Evolutionary conservation across 1,139 yeast genomes (phyloP), one percentile per base, ranked within the genome.

Genomic region (Blastobotrys illinoisensis): DNA sequence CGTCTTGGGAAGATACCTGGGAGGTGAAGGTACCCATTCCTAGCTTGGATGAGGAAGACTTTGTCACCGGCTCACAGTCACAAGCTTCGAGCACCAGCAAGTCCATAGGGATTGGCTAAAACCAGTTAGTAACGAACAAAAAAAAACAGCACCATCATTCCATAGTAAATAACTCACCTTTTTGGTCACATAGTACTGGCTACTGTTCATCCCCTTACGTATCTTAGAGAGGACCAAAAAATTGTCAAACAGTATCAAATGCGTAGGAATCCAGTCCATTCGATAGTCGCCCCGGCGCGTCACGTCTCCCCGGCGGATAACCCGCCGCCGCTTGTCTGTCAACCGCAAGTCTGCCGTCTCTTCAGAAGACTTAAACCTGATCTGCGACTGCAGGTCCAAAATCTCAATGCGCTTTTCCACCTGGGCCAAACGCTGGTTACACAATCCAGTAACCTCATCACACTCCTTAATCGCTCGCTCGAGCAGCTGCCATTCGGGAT

Each of bases 221-320:
- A 64, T 60, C 54, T 88, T 95, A 1, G 93, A 82, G 6, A 89
- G 77, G 21, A 89, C 71, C 48, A 89, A 69, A 62, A 77, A 88
- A 64, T 89, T 87, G 65, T 89, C 96, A 54, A 89, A 72, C 44
- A 88, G 70, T 23, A 88, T 81, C 43, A 87, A 64, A 62, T 82
- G 86, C 0, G 73, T 66, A 1, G 67, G 68, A 3, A 73, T 65
- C 76, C 75, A 59, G 69, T 75, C 52, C 80, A 75, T 55, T 76
- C 83, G 54, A 79, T 75, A 75, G 77, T 83, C 72, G 74, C 90
- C 85, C 60, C 84, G 82, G 54, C 88, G 75, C 5, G 75, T 65
- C 21, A 86, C 78, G 49, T 79, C 81, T 0, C 93, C 95, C 20
- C 86, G 74, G 61, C 76, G 75, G 44, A 85, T 67, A 46, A 88